These are phyloP conservation scores for Calonectria ilicicola DNA, from an alignment of 2,329 filamentous ascomycete genomes.

Conservation along the genomic window DNA sequence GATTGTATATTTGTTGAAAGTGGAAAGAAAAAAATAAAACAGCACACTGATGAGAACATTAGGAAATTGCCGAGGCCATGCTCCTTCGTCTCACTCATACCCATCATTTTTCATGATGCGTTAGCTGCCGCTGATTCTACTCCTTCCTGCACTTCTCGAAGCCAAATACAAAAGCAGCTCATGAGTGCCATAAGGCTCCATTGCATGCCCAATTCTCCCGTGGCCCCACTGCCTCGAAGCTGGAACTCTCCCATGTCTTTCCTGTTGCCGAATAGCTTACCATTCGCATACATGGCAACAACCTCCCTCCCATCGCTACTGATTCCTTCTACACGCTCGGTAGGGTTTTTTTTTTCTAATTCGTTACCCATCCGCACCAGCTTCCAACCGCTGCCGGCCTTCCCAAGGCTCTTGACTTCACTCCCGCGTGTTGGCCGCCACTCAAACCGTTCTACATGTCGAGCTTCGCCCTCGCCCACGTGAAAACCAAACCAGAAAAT, in stretches of 20 bases:
- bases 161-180: slow-evolving; percentile 32
- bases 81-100: not conserved
- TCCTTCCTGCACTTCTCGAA: slow-evolving; percentile 19
- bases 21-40: not conserved
- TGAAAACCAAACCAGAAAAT: slow-evolving; percentile 24
- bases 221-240: slow-evolving; percentile 30
- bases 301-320: slow-evolving; percentile 34
- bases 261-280: slow-evolving; percentile 22
- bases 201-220: slow-evolving; percentile 29
- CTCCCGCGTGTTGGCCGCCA: slow-evolving; percentile 32
- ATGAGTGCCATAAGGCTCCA: slow-evolving; percentile 34
- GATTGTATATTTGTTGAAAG: not conserved
- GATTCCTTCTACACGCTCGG: slow-evolving; percentile 15
- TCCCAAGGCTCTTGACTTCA: slow-evolving; percentile 36
- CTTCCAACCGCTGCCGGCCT: slow-evolving; percentile 32
- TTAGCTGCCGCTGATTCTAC: not conserved
- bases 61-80: not conserved
- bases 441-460: slow-evolving; percentile 29
- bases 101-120: not conserved
- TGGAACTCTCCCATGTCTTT: slow-evolving; percentile 32
- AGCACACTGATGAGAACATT: not conserved
- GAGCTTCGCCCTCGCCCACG: not conserved
- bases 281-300: slow-evolving; percentile 28
- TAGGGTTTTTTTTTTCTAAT: not conserved
- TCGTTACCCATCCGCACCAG: slow-evolving; percentile 28